Percentiles rank a stretch among this genome's conserved stretches.
phyloP scores from a whole-genome alignment of 2,329 filamentous ascomycete species.

The Aspergillus caelatus region DNA sequence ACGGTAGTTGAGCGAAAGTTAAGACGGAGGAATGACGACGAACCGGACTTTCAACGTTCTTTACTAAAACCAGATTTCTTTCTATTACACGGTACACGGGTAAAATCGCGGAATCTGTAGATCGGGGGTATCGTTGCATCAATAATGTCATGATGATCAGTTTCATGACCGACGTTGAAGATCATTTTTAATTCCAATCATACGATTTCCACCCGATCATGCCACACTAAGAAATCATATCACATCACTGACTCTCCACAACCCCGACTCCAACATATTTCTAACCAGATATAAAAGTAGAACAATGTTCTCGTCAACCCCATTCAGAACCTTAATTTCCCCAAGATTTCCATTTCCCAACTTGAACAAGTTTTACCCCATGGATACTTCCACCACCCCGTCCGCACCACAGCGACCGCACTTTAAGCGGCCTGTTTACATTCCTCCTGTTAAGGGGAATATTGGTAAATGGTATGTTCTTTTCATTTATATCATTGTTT shows the following conservation, averaged over 20 bases:
- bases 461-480: slow-evolving; percentile 14
- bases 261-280: background rate
- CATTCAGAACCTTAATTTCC: background rate
- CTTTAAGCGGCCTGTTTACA: slow-evolving; percentile 13
- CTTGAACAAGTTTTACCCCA: background rate
- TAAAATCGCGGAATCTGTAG: background rate
- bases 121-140: background rate
- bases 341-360: background rate
- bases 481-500: background rate
- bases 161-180: background rate
- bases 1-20: no score
- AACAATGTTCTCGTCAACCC: background rate
- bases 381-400: slow-evolving; percentile 14
- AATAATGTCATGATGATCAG: background rate
- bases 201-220: slow-evolving; percentile 1
- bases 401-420: slow-evolving; percentile 12
- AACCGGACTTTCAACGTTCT: no score
- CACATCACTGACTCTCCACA: background rate
- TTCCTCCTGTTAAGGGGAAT: slow-evolving; percentile 6
- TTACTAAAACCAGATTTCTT: background rate
- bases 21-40: background rate
- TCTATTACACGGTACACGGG: no score
- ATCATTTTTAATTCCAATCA: background rate
- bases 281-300: background rate
- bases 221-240: background rate